Percentiles rank a stretch among this genome's conserved stretches.
These are phyloP conservation scores for Wickerhamia fluorescens DNA, from an alignment of 805 yeast genomes.

Conservation along the genomic window DNA sequence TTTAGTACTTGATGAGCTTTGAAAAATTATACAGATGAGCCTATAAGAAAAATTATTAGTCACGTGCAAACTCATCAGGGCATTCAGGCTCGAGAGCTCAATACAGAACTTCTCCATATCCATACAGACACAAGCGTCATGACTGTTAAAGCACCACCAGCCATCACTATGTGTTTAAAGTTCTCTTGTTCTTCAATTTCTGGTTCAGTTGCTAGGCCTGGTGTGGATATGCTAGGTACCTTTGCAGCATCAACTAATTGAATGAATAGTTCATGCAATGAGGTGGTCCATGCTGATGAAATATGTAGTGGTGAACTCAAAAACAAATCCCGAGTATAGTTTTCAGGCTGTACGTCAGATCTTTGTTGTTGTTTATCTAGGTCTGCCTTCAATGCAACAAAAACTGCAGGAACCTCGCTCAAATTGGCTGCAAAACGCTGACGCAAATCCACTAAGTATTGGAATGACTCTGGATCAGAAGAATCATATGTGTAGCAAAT, in stretches of 20 bases:
- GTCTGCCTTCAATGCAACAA: constrained; percentile 93
- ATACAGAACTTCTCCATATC: constrained; percentile 50
- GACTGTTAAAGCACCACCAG: constrained; percentile 65
- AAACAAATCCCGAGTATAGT: constrained; percentile 57
- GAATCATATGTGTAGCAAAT: constrained; percentile 88
- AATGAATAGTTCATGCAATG: constrained; percentile 75
- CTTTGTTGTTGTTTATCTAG: constrained; percentile 93
- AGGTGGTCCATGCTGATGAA: constrained; percentile 83
- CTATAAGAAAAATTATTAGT: constrained; percentile 1
- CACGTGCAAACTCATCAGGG: constrained; percentile 1
- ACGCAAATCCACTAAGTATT: constrained; percentile 67
- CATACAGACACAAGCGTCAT: constrained; percentile 58
- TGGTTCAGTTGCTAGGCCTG: constrained; percentile 57
- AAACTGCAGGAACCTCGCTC: constrained; percentile 68
- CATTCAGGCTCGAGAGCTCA: constrained; percentile 11
- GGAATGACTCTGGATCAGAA: constrained; percentile 92
- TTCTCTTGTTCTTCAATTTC: constrained; percentile 46
- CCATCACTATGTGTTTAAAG: constrained; percentile 48
- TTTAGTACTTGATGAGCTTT: constrained; percentile 1
- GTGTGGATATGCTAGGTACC: constrained; percentile 69
- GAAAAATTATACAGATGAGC: constrained; percentile 1
- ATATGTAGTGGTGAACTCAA: constrained; percentile 85
- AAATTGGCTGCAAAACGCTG: constrained; percentile 50
- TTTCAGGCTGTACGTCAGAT: constrained; percentile 79
- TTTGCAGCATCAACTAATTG: constrained; percentile 87